These are phyloP conservation scores for Diplodia scrobiculata DNA, from an alignment of 2,329 filamentous ascomycete species.

Conservation along the genomic window DNA sequence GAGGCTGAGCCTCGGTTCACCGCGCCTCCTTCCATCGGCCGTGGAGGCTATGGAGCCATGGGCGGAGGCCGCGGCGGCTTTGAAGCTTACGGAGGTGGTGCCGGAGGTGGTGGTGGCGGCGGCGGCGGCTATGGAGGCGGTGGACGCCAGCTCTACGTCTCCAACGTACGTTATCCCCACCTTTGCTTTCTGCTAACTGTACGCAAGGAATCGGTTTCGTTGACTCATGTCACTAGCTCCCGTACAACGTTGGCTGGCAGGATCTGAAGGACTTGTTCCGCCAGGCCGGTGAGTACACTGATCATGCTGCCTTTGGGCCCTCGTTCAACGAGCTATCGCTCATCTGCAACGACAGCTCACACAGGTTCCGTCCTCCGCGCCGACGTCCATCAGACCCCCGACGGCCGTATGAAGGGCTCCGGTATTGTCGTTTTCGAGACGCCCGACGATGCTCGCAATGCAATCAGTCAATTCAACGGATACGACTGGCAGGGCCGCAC, in stretches of 20 bases:
- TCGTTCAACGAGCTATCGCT: constrained; percentile 1
- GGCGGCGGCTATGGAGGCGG: constrained; percentile 59
- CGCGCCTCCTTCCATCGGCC: constrained; percentile 57
- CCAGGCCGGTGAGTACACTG: constrained; percentile 76
- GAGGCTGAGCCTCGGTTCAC: constrained; percentile 97
- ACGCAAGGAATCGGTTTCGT: constrained; percentile 28
- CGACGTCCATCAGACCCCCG: constrained; percentile 88
- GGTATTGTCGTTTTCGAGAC: constrained; percentile 97
- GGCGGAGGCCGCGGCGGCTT: constrained; percentile 40
- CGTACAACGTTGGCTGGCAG: constrained; percentile 97
- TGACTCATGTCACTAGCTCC: constrained; percentile 64
- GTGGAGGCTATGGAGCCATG: constrained; percentile 54
- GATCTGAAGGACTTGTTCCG: constrained; percentile 98
- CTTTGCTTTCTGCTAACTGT: constrained; percentile 28
- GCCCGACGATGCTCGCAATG: constrained; percentile 89
- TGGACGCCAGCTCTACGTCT: constrained; percentile 91
- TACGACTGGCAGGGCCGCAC: constrained; percentile 97
- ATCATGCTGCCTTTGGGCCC: neutral
- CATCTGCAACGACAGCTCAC: constrained; percentile 23
- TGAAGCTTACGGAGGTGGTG: constrained; percentile 49
- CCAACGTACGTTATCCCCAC: constrained; percentile 78
- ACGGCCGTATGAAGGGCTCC: constrained; percentile 92
- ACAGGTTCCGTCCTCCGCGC: constrained; percentile 73
- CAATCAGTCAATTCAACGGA: constrained; percentile 96
- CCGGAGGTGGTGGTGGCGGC: constrained; percentile 50